Evolutionary conservation across 2,329 filamentous ascomycete species (phyloP), one percentile per base, ranked within the genome.

Genomic region (Aureobasidium sp.): DNA sequence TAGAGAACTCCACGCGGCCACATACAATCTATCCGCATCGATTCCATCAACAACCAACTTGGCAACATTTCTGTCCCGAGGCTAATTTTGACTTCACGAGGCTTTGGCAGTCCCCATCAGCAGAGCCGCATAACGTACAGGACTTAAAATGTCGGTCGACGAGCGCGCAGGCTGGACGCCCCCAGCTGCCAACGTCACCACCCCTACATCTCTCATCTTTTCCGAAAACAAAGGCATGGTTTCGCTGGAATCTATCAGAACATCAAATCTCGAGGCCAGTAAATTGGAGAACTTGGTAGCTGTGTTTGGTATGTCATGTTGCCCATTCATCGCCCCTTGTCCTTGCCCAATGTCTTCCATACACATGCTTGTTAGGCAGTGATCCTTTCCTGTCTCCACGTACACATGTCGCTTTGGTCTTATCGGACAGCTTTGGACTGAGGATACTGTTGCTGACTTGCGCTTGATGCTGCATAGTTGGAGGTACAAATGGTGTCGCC

Each of bases 401-500:
- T 50, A 3, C 8, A 15, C 15, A 17, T 15, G 3, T 12, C 5
- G n/a, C 33, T 6, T 17, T 9, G 8, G 5, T n/a, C 8, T 17
- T 53, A 5, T n/a, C 40, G 14, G 14, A 29, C 19, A 22, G 27
- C 52, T 31, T 44, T 44, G 11, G 15, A 1, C 7, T 12, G 24
- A 15, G 19, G 15, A 1, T 6, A 7, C 3, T 42, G 3, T n/a
- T 54, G 33, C 24, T 48, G 17, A 59, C 47, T 29, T n/a, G 47
- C 31, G 24, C 35, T 40, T 57, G 52, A 8, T 48, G 9, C 24
- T 11, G 7, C 39, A 3, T 40, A 65, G 72, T 79, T 6, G 77
- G 77, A 19, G 77, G 75, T 40, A 78, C 76, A 17, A 69, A 69
- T 5, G 77, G 77, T 31, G 78, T 79, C 54, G 75, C 75, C 31